Base-by-base conservation (phyloP, 306 rosid genomes). In the Crataegus laevigata region DNA sequence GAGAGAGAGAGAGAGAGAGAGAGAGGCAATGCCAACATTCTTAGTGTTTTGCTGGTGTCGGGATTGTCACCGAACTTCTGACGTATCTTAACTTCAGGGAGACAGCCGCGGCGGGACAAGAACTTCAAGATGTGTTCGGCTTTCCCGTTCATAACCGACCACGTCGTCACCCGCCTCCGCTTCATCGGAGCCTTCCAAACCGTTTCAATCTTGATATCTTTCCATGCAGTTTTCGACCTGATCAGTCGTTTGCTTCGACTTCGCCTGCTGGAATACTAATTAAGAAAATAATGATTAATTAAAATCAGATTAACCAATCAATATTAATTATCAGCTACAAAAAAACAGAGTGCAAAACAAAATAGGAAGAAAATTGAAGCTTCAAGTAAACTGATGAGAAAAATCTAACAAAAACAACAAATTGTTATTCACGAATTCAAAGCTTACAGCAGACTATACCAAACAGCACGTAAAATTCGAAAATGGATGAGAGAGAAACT, bases 1-100 rank as follows among this genome's bases (percentile, higher is more conserved):
- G n/a, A n/a, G n/a, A 34, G 38, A 6, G 36, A 6, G 29, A 28
- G 29, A 24, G 55, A 22, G 45, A 51, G 60, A 61, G 69, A 66
- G 73, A 42, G 75, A 7, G 79, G 58, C 68, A 59, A 71, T 47
- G 40, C 74, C 85, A 82, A 94, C 99, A 89, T 88, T 92, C 99
- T 81, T 36, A 94, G 96, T 68, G 99, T 97, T 82, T 92, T 94
- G 92, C 99, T 94, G 21, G 97, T 92, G 83, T 94, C 97, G n/a
- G 96, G 99, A 72, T 87, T 89, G 81, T 94, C 97, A 40, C 97
- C 99, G 50, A 92, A 87, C 64, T 80, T 68, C 82, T 88, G 86
- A 57, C 97, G 99, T 18, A 94, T 94, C 81, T 64, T 86, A 72
- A 86, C 76, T 77, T 94, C 98, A 14, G 99, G 90, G 24, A 80